These are phyloP conservation scores for Neurospora sp. DNA, from an alignment of 495 filamentous ascomycete genomes.

Conservation along the genomic window DNA sequence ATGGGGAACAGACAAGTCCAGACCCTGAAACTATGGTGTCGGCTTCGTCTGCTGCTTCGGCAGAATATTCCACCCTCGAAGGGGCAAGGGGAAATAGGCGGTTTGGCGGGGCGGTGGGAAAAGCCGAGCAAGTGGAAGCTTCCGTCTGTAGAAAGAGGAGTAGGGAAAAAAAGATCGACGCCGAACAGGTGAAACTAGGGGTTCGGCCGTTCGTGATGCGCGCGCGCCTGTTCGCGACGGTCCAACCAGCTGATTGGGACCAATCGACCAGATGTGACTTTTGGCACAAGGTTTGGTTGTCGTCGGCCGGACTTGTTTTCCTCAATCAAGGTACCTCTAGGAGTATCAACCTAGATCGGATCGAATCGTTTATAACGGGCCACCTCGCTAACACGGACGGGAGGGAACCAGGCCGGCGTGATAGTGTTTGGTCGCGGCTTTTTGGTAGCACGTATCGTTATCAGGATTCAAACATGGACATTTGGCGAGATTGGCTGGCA, in stretches of 20 bases:
- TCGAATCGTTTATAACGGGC: not conserved
- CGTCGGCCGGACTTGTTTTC: not conserved
- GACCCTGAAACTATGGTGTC: not conserved
- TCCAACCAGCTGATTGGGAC: not conserved
- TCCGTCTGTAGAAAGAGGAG: not conserved
- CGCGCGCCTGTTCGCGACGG: not conserved
- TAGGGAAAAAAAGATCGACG: not conserved
- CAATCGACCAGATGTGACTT: not conserved
- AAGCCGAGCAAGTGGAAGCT: not conserved
- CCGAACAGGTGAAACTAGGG: not conserved
- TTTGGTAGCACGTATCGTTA: not conserved
- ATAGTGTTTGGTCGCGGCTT: not conserved
- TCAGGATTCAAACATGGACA: conserved; percentile 1
- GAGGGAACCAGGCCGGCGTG: not conserved
- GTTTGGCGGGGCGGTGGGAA: not conserved
- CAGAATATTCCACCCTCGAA: not conserved
- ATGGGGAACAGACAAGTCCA: not conserved
- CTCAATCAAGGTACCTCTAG: not conserved
- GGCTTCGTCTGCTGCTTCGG: not conserved
- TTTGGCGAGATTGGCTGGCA: conserved; percentile 3
- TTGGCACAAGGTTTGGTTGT: not conserved
- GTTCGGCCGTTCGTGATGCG: not conserved
- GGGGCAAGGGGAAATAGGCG: not conserved
- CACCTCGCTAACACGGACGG: not conserved
- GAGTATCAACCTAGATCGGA: not conserved